Base-by-base conservation (phyloP, 441 rosid genomes). In the Theobroma grandiflorum region DNA sequence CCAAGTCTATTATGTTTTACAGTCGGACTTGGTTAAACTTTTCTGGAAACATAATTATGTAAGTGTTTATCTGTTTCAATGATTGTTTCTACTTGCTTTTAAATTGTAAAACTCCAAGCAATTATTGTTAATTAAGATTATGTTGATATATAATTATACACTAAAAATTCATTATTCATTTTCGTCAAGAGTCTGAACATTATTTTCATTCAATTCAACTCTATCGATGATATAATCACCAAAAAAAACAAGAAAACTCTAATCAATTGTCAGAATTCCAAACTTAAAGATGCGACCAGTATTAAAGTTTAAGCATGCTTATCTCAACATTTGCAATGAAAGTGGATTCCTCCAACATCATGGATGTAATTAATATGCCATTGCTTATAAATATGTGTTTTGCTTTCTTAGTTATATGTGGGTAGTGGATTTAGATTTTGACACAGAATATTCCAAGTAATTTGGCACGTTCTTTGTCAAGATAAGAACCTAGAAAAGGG, bases 401-500 rank as follows among this genome's bases (percentile, higher is more conserved):
- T 68, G 33, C 7, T 43, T 68, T 68, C 35, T 40, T 20, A 4
- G 2, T 31, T 40, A n/a, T 2, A 38, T 42, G 55, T 14, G 18
- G 22, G 33, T 10, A 43, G 38, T 71, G 20, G 9, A 66, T 67
- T 10, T 16, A 33, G 22, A 37, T 58, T 20, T 80, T 11, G 50
- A 20, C 31, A 8, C 75, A 50, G 57, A 80, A 80, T 26, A 76
- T 75, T 76, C 72, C 38, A 53, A 65, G 65, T 65, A 74, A 74
- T 40, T 65, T 74, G 73, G 47, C 78, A 42, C 15, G 8, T 80
- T 68, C 53, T 50, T 64, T 58, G 38, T 55, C 59, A 65, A 70
- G 15, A 79, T 53, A 35, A 80, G 74, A 80, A 55, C 31, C 43
- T 38, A 8, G 11, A 20, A 37, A 35, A n/a, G 31, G 22, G 4